Conservation (phyloP, 1,139 yeast species). For the Lodderomyces metapsilosis region DNA sequence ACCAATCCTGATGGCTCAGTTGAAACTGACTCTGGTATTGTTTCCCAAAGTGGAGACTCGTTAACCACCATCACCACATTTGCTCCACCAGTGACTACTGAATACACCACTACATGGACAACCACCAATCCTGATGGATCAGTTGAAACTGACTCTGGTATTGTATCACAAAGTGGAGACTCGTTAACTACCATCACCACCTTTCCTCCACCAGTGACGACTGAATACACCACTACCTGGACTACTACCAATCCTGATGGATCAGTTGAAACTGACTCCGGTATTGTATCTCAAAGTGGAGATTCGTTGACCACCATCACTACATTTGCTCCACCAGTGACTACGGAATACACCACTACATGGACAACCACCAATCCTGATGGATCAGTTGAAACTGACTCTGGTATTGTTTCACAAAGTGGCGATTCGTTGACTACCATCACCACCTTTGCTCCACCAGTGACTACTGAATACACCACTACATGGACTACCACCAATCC, state of each 20-base stretch:
- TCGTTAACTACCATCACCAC: no score
- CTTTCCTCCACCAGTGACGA: no score
- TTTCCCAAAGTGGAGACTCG: not conserved
- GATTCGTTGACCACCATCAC: slow-evolving; percentile 5
- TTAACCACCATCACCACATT: slow-evolving; percentile 7
- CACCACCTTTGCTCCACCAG: slow-evolving; percentile 7
- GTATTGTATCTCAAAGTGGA: slow-evolving; percentile 3
- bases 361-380: no score
- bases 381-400: slow-evolving; percentile 1
- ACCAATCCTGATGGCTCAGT: no score
- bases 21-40: slow-evolving; percentile 1
- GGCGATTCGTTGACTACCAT: slow-evolving; percentile 6
- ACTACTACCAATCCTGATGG: slow-evolving; percentile 6
- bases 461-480: slow-evolving; percentile 6
- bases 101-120: no score
- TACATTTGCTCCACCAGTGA: no score
- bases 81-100: slow-evolving; percentile 8
- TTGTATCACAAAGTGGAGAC: no score
- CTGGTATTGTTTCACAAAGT: slow-evolving; percentile 2
- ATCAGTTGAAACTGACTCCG: slow-evolving; percentile 7
- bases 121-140: slow-evolving; percentile 5
- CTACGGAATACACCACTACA: no score
- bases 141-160: no score
- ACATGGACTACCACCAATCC: slow-evolving; percentile 3
- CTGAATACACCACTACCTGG: no score